A percentile compares a stretch with the other conserved stretches of the same genome.
Conservation (phyloP, 163 green algal genomes). For the Chlamydomonas reinhardtii region DNA sequence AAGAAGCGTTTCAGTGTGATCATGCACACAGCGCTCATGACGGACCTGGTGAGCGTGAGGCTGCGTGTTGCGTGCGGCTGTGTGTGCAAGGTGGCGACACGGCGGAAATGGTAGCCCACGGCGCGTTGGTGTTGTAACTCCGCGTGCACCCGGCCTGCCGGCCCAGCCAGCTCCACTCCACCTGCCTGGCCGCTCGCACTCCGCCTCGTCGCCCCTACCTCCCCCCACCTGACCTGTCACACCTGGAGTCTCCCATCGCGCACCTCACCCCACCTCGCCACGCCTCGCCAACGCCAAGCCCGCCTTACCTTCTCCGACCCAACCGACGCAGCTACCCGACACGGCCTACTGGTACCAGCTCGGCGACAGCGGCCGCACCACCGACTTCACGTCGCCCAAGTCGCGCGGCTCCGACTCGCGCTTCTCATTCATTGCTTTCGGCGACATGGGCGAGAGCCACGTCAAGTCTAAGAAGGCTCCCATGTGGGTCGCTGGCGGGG, state of each 20-base stretch:
- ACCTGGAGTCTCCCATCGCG: too few relatives aligned
- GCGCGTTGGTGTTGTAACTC: too few relatives aligned
- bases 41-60: slow-evolving; percentile 7
- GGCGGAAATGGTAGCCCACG: too few relatives aligned
- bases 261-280: too few relatives aligned
- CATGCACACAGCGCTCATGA: slow-evolving; percentile 36
- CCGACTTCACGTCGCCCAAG: not conserved
- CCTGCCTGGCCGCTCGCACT: too few relatives aligned
- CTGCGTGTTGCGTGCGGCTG: not conserved
- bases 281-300: too few relatives aligned
- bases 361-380: not conserved
- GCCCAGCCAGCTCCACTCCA: too few relatives aligned
- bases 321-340: slow-evolving; percentile 10
- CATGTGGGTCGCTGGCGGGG: slow-evolving; percentile 2
- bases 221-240: too few relatives aligned
- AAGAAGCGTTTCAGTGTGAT: slow-evolving; percentile 27
- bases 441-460: slow-evolving; percentile 47
- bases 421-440: slow-evolving; percentile 55
- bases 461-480: not conserved
- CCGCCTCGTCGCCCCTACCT: too few relatives aligned
- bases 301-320: not conserved
- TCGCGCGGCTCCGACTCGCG: not conserved
- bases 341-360: not conserved
- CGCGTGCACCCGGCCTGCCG: too few relatives aligned
- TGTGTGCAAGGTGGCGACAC: too few relatives aligned